These are phyloP conservation scores for Aurifilum marmelostoma DNA, from an alignment of 2,329 filamentous ascomycete genomes.

Conservation along the genomic window DNA sequence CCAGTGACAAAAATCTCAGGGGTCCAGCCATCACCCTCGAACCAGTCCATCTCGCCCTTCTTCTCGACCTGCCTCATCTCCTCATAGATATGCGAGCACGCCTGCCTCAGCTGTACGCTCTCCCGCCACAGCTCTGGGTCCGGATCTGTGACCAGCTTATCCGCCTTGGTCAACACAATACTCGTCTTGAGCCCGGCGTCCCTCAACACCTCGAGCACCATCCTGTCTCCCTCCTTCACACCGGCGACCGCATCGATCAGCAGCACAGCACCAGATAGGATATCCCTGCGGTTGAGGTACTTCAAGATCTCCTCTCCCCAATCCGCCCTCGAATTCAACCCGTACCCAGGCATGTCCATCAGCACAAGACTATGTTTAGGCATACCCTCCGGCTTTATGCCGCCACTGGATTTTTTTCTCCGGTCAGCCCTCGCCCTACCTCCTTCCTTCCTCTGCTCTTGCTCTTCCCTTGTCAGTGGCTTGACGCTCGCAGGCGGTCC, in stretches of 20 bases:
- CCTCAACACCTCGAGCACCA: slow-evolving; percentile 52
- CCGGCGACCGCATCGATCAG: slow-evolving; percentile 58
- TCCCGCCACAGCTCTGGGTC: slow-evolving; percentile 19
- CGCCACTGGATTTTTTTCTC: slow-evolving; percentile 17
- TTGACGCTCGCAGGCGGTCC: slow-evolving; percentile 45
- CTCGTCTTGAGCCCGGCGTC: slow-evolving; percentile 49
- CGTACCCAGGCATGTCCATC: slow-evolving; percentile 44
- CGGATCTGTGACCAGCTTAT: slow-evolving; percentile 45
- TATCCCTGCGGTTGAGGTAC: slow-evolving; percentile 52
- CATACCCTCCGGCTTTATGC: slow-evolving; percentile 40
- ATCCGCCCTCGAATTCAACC: slow-evolving; percentile 41
- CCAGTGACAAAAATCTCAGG: slow-evolving; percentile 40
- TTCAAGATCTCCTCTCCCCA: slow-evolving; percentile 59
- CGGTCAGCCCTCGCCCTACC: slow-evolving; percentile 32
- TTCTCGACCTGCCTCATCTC: slow-evolving; percentile 35
- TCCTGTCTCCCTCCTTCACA: slow-evolving; percentile 51
- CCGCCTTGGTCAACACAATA: slow-evolving; percentile 61
- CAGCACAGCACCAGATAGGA: slow-evolving; percentile 56
- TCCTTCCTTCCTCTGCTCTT: slow-evolving; percentile 15
- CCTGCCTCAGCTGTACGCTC: slow-evolving; percentile 15
- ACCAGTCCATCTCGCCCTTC: slow-evolving; percentile 33
- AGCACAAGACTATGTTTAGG: slow-evolving; percentile 53
- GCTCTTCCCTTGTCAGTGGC: slow-evolving; percentile 18
- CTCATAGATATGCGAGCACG: slow-evolving; percentile 38
- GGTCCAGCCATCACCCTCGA: slow-evolving; percentile 38